Base-by-base conservation (phyloP, 495 filamentous ascomycete genomes). In the Neurospora discreta region DNA sequence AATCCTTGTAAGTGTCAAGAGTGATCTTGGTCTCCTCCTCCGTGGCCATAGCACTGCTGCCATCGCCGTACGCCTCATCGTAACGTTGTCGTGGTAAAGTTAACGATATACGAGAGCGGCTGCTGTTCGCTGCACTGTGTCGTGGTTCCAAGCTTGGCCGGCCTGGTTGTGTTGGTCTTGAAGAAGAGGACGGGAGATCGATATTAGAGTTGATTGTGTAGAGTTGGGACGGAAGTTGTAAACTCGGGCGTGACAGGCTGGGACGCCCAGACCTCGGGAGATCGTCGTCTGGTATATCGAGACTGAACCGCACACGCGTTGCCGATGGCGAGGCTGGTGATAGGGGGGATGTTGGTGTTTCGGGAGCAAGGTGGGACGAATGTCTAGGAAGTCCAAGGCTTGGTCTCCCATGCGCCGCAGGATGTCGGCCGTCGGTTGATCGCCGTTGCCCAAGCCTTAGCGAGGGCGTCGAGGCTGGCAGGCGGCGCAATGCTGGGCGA, bases 121-220 rank as follows among this genome's bases (percentile, higher is more conserved):
- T 65, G 68, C 73, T 13, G 71, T 43, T 42, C 74, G 74, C 3
- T 23, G 18, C 65, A 46, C 60, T 20, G 30, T 72, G 30, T 30
- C 68, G 71, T 38, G 20, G 40, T 39, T 13, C 30, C 10, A 52
- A 33, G n/a, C 68, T 52, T 71, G 68, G 42, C 33, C 23, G 23
- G 36, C 5, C 15, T 20, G 40, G 23, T 20, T 39, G 67, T 39
- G 71, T 23, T 67, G 44, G n/a, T 20, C 26, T 67, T 38, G 70
- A 71, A 4, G 74, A 69, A 20, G 69, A 71, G 10, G 73, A 71
- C 5, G 46, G 36, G 13, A 58, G 68, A 1, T 71, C 71, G 46
- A 67, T 73, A 20, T 78, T 73, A 8, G 79, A 80, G 38, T 78
- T 69, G 71, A 78, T 77, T 7, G 78, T 79, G 72, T 79, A 79